Conservation (phyloP, 225 moss, liverwort and hornwort species). For the Marchantia polymorpha region DNA sequence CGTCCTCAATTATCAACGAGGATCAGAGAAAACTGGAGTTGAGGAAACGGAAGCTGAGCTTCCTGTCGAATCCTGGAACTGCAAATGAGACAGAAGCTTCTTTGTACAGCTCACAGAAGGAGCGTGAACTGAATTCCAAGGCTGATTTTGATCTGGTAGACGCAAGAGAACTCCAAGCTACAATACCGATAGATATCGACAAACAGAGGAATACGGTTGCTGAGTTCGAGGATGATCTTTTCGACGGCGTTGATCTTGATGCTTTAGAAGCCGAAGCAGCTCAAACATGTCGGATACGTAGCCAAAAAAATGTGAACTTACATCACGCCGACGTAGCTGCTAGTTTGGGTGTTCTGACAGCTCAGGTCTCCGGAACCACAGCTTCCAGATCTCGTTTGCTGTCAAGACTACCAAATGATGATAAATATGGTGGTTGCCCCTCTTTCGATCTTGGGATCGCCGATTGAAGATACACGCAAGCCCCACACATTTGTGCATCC, state of each 20-base stretch:
- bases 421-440: constrained; percentile 25
- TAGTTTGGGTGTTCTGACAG: background rate
- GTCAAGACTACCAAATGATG: constrained; percentile 15
- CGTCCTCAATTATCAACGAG: background rate
- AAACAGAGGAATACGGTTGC: background rate
- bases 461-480: background rate
- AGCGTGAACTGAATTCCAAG: background rate
- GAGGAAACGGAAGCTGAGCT: constrained; percentile 43
- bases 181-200: background rate
- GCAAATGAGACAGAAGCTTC: background rate
- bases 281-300: constrained; percentile 30
- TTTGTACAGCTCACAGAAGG: background rate
- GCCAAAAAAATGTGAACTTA: constrained; percentile 9
- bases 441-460: constrained; percentile 42
- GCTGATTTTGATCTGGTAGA: background rate
- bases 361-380: background rate
- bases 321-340: background rate
- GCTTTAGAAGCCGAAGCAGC: constrained; percentile 48
- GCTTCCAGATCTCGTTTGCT: background rate
- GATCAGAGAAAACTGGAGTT: constrained; percentile 26
- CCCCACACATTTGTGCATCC: no score
- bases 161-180: background rate
- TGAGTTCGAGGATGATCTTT: constrained; percentile 27
- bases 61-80: constrained; percentile 18
- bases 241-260: constrained; percentile 46